Evolutionary conservation across 2,329 filamentous ascomycete genomes (phyloP).

Genomic region (Phaeoacremonium minimum): DNA sequence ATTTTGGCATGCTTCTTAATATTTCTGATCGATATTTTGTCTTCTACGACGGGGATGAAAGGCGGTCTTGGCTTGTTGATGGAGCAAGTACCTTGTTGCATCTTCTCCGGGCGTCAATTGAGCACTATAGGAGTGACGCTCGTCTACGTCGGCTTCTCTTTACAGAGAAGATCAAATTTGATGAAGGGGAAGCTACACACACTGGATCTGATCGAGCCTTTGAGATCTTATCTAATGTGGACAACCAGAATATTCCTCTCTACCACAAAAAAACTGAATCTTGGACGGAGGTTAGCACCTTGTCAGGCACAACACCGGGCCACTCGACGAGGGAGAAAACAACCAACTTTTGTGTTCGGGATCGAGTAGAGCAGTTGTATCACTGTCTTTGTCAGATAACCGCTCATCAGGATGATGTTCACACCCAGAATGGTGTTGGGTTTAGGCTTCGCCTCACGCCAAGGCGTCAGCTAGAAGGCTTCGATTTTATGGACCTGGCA

Average conservation of each 20-base stretch:
- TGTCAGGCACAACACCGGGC: no score
- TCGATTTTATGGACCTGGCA: conserved; percentile 19
- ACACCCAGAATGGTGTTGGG: conserved; percentile 8
- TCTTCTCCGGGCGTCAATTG: conserved; percentile 22
- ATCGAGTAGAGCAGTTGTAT: conserved; percentile 18
- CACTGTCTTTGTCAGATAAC: conserved; percentile 21
- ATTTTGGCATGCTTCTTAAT: conserved; percentile 18
- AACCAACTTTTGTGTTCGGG: conserved; percentile 10
- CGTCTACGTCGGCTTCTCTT: conserved; percentile 7
- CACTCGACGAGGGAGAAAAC: neutral
- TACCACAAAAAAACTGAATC: neutral
- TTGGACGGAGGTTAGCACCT: no score
- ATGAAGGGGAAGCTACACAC: no score
- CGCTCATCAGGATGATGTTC: conserved; percentile 12
- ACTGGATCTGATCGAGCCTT: neutral
- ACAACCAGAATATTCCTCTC: neutral
- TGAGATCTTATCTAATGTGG: neutral
- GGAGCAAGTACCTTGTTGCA: conserved; percentile 30
- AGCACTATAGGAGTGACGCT: conserved; percentile 11
- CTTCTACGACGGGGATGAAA: conserved; percentile 17
- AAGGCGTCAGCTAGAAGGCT: conserved; percentile 20
- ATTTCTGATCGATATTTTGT: conserved; percentile 19
- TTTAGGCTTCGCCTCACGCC: conserved; percentile 5
- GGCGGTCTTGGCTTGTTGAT: conserved; percentile 27
- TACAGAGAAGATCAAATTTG: neutral